These are phyloP conservation scores for Phytophthora citricola DNA, from an alignment of 352 stramenopile genomes.

Conservation along the genomic window DNA sequence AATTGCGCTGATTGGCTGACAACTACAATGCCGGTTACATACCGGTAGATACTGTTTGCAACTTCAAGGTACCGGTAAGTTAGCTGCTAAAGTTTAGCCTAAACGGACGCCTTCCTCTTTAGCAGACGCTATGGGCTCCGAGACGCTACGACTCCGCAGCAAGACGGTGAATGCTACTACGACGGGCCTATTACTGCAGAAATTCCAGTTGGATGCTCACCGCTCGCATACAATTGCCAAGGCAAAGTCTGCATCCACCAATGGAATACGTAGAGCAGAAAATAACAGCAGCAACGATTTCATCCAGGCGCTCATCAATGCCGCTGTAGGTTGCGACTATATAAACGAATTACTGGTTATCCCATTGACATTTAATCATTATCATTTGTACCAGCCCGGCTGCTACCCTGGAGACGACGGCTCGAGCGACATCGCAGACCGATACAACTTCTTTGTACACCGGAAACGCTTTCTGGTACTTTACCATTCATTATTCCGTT, in stretches of 20 bases:
- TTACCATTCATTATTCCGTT: constrained; percentile 19
- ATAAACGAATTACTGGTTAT: no score
- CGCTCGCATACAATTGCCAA: constrained; percentile 7
- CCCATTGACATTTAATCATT: no score
- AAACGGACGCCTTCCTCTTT: constrained; percentile 4
- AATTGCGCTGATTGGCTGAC: constrained; percentile 30
- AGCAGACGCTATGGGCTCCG: constrained; percentile 11
- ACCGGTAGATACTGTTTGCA: constrained; percentile 5
- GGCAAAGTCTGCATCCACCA: constrained; percentile 1
- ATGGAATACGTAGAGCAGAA: neutral
- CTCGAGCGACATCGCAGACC: constrained; percentile 51
- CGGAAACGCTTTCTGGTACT: constrained; percentile 63
- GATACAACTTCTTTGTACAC: constrained; percentile 74
- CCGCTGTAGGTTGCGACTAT: constrained; percentile 8
- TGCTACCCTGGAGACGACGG: constrained; percentile 65
- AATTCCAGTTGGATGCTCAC: constrained; percentile 19
- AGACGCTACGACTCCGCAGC: constrained; percentile 29
- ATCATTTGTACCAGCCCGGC: constrained; percentile 35
- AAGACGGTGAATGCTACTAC: constrained; percentile 11
- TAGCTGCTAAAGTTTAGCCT: no score
- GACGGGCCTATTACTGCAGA: constrained; percentile 29
- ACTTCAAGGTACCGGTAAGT: constrained; percentile 15
- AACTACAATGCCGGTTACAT: neutral
- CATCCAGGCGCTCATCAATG: constrained; percentile 35
- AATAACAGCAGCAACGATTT: constrained; percentile 6